Evolutionary conservation across 306 rosid genomes (phyloP), one percentile per base, ranked within the genome.

Genomic region (Fagus sylvatica): DNA sequence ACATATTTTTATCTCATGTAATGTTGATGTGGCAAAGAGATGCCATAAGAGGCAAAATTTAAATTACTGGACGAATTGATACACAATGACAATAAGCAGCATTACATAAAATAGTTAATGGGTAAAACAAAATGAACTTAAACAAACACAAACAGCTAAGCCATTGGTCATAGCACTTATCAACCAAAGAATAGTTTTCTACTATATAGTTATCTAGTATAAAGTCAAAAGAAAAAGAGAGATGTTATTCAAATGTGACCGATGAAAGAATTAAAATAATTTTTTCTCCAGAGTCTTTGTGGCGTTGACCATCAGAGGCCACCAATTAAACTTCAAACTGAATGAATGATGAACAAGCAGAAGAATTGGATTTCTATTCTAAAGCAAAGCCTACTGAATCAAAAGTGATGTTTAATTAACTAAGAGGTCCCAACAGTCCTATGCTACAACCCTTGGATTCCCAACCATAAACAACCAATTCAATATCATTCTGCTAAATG

Each of bases 401-500:
- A 28, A 55, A 72, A 53, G 49, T 72, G 28, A 49, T 32, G 43
- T 3, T 46, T 28, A 17, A 34, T 71, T 19, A 37, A 28, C 30
- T 19, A 66, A 10, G 49, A 17, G 5, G 71, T 22, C 53, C 30
- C 16, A 34, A 42, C 28, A 4, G 43, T 30, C 54, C 7, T 69
- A 42, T 12, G 17, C 54, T 69, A 43, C 51, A 69, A 41, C 36
- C 36, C 9, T 0, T 1, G 68, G 13, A 7, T 7, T 19, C 55
- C 33, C 33, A 17, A 77, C 28, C 69, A 40, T 8, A 39, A 16
- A 69, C 10, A 77, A 15, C n/a, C 19, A 16, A 33, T 61, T 59
- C 65, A 39, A 71, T n/a, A 39, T 39, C 61, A 53, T 69, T n/a
- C 71, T 64, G 49, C 49, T 46, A 15, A 76, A 74, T 53, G 10